Evolutionary conservation across 164 flowering plant genomes (phyloP), one percentile per base, ranked within the genome.

Genomic region (Chimonanthus praecox): DNA sequence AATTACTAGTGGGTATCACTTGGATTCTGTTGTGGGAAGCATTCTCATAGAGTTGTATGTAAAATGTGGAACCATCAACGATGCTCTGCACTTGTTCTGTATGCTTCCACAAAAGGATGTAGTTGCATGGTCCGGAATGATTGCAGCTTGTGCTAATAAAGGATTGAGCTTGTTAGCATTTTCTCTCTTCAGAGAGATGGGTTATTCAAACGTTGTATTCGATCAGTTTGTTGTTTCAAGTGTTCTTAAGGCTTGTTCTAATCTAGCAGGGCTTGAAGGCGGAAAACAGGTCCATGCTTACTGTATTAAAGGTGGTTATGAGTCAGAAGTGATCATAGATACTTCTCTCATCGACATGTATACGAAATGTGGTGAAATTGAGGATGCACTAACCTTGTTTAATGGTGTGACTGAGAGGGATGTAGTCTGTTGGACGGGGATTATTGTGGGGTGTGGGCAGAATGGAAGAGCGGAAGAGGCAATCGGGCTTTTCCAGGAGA

Each of bases 381-480:
- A 69, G 44, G 78, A 71, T 60, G 78, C 72, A 33, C 4, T 75
- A 5, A 72, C 68, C 33, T 58, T 77, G 49, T 80, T 80, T 77
- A 61, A 60, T 33, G n/a, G 71, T 46, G 54, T 47, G 2, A 60
- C 50, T 21, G 68, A 58, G 49, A 72, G 73, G 73, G 83, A 80
- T 44, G 75, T 74, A 2, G 68, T 77, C 33, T 74, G 78, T 70
- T 80, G 80, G 80, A 77, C 83, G 8, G 78, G 78, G 47, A 80
- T 80, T 33, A 80, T 80, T 58, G 73, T 73, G 3, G 83, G 83
- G 7, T 74, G 83, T 50, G 83, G 75, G 49, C 76, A 60, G 73
- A 77, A 77, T 70, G 83, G 83, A 49, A 77, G 76, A 64, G 72
- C 83, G 20, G 63, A 72, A 58, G 83, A 77, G 54, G 80, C 83